Conservation (phyloP, 2,329 filamentous ascomycete genomes). For the Monosporascus sp. region DNA sequence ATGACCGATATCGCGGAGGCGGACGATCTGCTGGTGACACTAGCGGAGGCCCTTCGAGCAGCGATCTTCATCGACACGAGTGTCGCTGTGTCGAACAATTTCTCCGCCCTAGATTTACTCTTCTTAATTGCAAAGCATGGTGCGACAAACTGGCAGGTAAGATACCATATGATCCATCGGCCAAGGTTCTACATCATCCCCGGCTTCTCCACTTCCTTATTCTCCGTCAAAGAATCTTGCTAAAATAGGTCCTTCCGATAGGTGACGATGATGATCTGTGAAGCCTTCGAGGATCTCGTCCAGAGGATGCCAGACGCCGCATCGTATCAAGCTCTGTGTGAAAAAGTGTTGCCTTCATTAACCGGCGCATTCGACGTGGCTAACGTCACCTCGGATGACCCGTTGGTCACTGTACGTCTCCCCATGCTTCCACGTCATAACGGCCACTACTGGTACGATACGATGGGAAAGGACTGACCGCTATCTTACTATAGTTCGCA, state of each 20-base stretch:
- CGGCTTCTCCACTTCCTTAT: neutral
- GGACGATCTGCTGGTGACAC: conserved; percentile 85
- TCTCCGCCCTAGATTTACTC: conserved; percentile 73
- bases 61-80: conserved; percentile 75
- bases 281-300: conserved; percentile 88
- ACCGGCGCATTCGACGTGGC: conserved; percentile 88
- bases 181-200: neutral
- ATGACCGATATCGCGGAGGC: conserved; percentile 79
- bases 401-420: conserved; percentile 64
- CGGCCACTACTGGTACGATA: neutral
- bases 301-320: conserved; percentile 61
- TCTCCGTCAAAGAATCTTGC: neutral
- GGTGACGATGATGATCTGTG: conserved; percentile 78
- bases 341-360: conserved; percentile 81
- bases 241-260: conserved; percentile 6
- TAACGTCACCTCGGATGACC: conserved; percentile 77
- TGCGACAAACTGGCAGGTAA: conserved; percentile 75
- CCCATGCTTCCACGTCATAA: neutral
- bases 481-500: conserved; percentile 52
- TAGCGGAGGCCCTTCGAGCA: conserved; percentile 81
- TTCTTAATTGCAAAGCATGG: conserved; percentile 88
- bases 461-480: conserved; percentile 15
- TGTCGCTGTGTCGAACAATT: conserved; percentile 66
- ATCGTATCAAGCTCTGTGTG: conserved; percentile 72
- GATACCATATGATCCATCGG: neutral